Percentiles rank a stretch among this genome's conserved stretches.
Evolutionary conservation across 129 eudicot species (phyloP).

Genomic region (Deinandra increscens): DNA sequence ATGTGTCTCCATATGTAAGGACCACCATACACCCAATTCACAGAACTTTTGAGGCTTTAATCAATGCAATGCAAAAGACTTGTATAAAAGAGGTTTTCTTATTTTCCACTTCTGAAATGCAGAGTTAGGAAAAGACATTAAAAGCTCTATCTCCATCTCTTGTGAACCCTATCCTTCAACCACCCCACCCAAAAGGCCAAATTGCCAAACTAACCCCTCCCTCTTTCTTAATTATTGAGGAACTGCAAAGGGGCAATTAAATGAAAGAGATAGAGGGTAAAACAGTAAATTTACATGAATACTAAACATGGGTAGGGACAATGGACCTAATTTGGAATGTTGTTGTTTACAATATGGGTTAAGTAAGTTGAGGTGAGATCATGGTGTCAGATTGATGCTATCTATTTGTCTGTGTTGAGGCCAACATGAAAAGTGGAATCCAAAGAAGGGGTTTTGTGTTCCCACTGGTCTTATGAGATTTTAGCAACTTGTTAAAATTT

Average conservation of each 20-base stretch:
- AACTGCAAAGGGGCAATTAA: slow-evolving; percentile 30
- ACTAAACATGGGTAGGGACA: slow-evolving; percentile 34
- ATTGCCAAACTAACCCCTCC: no score
- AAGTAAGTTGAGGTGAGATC: slow-evolving; percentile 38
- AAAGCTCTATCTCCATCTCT: slow-evolving; percentile 27
- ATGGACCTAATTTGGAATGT: slow-evolving; percentile 36
- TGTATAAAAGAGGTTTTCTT: slow-evolving; percentile 31
- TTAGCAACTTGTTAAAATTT: not conserved
- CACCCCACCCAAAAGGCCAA: no score
- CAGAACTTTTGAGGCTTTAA: slow-evolving; percentile 46
- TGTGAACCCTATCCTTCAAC: no score
- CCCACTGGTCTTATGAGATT: slow-evolving; percentile 12
- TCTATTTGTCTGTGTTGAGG: slow-evolving; percentile 34
- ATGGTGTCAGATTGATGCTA: slow-evolving; percentile 40
- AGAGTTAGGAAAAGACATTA: slow-evolving; percentile 22
- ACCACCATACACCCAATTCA: slow-evolving; percentile 30
- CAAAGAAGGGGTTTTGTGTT: slow-evolving; percentile 33
- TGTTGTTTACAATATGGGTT: slow-evolving; percentile 43
- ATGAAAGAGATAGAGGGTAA: slow-evolving; percentile 21
- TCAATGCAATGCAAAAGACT: slow-evolving; percentile 44
- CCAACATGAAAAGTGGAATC: slow-evolving; percentile 43
- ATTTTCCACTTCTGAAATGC: slow-evolving; percentile 26
- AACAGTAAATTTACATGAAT: slow-evolving; percentile 21
- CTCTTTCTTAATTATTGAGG: not conserved
- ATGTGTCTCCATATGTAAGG: slow-evolving; percentile 21